Evolutionary conservation across 2,329 filamentous ascomycete species (phyloP), one percentile per base, ranked within the genome.

Genomic region (Volutella citrinella): DNA sequence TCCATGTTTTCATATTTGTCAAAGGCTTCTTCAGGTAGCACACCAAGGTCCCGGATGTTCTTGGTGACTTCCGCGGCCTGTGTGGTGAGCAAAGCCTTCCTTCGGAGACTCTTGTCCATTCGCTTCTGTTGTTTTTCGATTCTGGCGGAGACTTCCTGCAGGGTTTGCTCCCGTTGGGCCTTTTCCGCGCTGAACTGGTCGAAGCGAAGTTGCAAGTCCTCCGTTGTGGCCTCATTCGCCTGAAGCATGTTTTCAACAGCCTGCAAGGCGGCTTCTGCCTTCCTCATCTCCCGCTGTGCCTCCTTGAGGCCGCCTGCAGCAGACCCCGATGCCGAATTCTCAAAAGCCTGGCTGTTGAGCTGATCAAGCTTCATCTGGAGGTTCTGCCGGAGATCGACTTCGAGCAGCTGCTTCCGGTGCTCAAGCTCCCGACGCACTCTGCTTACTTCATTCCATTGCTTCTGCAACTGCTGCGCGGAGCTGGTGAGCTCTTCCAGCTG

Each of bases 11-110:
- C 81, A 59, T 95, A 98, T 55, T 90, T 93, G 47, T 86, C 86
- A 57, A 95, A 93, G 0, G 91, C 89, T 53, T 96, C 90, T 43
- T 97, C 90, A 0, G 93, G 91, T 12, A 98, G 73, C 13, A 95
- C 90, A 48, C 93, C 93, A 7, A 98, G 72, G 48, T 95, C 89
- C 28, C 91, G 84, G 51, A 98, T 97, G 45, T 90, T 91, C 55
- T 88, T 84, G 41, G 82, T 82, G 43, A 86, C 87, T 52, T 95
- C 89, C 4, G 81, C 78, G 14, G 87, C 82, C 56, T 89, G 84
- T 29, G 82, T 76, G 12, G 79, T 84, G 42, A 94, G 70, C 5
- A 88, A 74, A 10, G 88, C 86, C 59, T 91, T 93, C 62, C 89
- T 88, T 50, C 90, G 85, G 55, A 95, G 84, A 48, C 83, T 89